These are phyloP conservation scores for Calonectria pseudoturangicola DNA, from an alignment of 2,329 filamentous ascomycete species.

Conservation along the genomic window DNA sequence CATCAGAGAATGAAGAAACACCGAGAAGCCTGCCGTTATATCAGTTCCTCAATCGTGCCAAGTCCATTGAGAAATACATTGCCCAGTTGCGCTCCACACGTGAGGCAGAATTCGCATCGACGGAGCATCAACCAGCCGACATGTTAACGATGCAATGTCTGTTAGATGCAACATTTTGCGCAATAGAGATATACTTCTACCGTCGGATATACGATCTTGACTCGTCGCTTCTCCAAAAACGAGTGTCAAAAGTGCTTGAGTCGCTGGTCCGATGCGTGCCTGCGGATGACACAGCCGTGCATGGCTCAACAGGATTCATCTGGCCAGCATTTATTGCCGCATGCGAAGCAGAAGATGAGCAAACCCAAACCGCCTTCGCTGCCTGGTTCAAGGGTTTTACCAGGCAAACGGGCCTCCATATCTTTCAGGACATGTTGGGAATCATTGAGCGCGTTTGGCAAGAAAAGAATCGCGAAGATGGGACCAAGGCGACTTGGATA, in stretches of 20 bases:
- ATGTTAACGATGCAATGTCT: not conserved
- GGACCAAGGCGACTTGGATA: not conserved
- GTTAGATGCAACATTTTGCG: not conserved
- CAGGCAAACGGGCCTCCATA: not conserved
- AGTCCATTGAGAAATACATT: not conserved
- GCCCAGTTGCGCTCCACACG: not conserved
- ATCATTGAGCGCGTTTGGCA: not conserved
- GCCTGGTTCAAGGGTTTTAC: not conserved
- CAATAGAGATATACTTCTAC: not conserved
- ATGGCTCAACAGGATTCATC: not conserved
- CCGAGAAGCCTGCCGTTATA: not conserved
- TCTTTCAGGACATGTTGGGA: not conserved
- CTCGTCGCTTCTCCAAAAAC: not conserved
- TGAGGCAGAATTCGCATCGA: not conserved
- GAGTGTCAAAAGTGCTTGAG: not conserved
- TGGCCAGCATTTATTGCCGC: not conserved
- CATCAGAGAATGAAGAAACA: not conserved
- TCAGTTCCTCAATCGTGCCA: not conserved
- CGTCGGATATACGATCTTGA: not conserved
- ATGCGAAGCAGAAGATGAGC: slow-evolving; percentile 5
- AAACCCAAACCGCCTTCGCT: not conserved
- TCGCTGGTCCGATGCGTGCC: not conserved
- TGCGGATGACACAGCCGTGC: not conserved
- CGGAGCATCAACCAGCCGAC: not conserved
- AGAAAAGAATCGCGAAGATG: not conserved